These are phyloP conservation scores for Acephala macrosclerotiorum DNA, from an alignment of 2,329 filamentous ascomycete genomes.

Conservation along the genomic window DNA sequence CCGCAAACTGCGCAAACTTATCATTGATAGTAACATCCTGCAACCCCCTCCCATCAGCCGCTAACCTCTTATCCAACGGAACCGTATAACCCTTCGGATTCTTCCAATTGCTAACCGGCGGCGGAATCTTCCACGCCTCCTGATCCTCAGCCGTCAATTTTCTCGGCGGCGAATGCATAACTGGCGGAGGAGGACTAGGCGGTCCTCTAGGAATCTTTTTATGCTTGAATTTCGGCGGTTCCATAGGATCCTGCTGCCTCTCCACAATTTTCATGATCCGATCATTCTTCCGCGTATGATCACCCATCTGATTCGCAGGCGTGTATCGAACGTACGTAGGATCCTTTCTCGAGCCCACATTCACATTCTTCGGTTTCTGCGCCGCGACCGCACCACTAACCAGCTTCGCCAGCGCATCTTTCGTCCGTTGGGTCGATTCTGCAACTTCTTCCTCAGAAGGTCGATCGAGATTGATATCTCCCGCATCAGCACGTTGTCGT, in stretches of 20 bases:
- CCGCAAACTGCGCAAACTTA: slow-evolving; percentile 96
- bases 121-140: slow-evolving; percentile 92
- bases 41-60: slow-evolving; percentile 88
- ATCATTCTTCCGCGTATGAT: slow-evolving; percentile 83
- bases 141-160: slow-evolving; percentile 97
- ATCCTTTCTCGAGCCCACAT: slow-evolving; percentile 79
- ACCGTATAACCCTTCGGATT: slow-evolving; percentile 99
- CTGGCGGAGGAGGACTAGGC: slow-evolving; percentile 88
- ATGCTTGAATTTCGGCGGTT: slow-evolving; percentile 98
- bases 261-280: slow-evolving; percentile 99
- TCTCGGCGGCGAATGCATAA: slow-evolving; percentile 93
- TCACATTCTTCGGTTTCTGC: slow-evolving; percentile 96
- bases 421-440: slow-evolving; percentile 86
- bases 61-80: slow-evolving; percentile 91
- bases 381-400: slow-evolving; percentile 87
- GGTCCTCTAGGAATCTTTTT: slow-evolving; percentile 97
- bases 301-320: slow-evolving; percentile 96
- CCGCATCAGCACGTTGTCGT: slow-evolving; percentile 89
- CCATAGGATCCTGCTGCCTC: slow-evolving; percentile 91
- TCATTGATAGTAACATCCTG: slow-evolving; percentile 98
- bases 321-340: slow-evolving; percentile 96
- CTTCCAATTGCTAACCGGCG: slow-evolving; percentile 98
- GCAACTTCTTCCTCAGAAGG: slow-evolving; percentile 86
- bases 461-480: slow-evolving; percentile 85
- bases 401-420: slow-evolving; percentile 81